These are phyloP conservation scores for Globisporangium cylindrosporum DNA, from an alignment of 352 stramenopile genomes.

Conservation along the genomic window DNA sequence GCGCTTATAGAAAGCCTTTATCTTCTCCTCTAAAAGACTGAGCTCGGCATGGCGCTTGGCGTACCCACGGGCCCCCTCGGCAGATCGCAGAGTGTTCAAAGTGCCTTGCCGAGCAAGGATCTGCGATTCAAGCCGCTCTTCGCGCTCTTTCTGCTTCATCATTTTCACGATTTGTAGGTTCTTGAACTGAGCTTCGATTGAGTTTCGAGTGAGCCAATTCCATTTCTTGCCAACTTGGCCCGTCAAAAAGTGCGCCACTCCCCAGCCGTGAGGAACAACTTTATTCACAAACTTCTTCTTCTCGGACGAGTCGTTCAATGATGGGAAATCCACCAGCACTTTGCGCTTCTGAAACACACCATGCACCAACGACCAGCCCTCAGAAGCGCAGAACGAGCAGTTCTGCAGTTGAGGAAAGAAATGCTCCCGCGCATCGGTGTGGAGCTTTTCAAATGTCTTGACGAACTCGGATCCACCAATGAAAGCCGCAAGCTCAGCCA, in stretches of 20 bases:
- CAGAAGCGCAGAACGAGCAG: slow-evolving; percentile 59
- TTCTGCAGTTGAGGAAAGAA: slow-evolving; percentile 56
- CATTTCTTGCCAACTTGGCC: slow-evolving; percentile 35
- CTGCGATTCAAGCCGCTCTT: slow-evolving; percentile 62
- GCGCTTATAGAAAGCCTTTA: slow-evolving; percentile 39
- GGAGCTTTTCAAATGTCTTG: slow-evolving; percentile 65
- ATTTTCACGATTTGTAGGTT: slow-evolving; percentile 58
- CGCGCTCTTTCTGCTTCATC: slow-evolving; percentile 65
- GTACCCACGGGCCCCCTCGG: slow-evolving; percentile 69
- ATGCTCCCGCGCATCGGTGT: slow-evolving; percentile 44
- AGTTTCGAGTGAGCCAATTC: slow-evolving; percentile 69
- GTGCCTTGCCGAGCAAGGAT: slow-evolving; percentile 62
- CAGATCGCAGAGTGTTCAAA: slow-evolving; percentile 55
- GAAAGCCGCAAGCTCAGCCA: slow-evolving; percentile 47
- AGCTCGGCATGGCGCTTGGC: slow-evolving; percentile 64
- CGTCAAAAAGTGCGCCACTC: slow-evolving; percentile 70
- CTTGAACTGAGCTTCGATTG: slow-evolving; percentile 73
- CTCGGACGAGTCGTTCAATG: slow-evolving; percentile 18
- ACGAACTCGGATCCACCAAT: slow-evolving; percentile 66
- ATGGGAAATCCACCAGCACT: slow-evolving; percentile 21
- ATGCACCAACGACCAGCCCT: slow-evolving; percentile 78
- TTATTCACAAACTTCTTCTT: slow-evolving; percentile 20
- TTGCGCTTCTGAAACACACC: slow-evolving; percentile 62
- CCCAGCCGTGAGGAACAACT: slow-evolving; percentile 71
- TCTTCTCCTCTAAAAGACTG: slow-evolving; percentile 60